phyloP scores from a whole-genome alignment of 2,329 filamentous ascomycete genomes.

The Escovopsis sp. region DNA sequence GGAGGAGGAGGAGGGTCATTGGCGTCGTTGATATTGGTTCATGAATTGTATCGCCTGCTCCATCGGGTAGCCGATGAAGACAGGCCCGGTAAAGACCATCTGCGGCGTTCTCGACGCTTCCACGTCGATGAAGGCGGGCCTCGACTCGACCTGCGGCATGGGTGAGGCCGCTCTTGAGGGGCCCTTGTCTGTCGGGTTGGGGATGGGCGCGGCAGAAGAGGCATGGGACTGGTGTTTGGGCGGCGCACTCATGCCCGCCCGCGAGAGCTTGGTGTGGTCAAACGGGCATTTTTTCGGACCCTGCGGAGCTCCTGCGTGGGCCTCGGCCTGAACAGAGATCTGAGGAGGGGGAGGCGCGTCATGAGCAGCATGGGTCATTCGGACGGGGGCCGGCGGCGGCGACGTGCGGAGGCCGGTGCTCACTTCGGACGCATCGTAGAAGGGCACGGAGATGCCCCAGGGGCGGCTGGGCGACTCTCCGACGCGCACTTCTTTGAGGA shows the following conservation, averaged over 20 bases:
- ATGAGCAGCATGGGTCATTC: constrained; percentile 28
- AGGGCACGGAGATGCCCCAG: constrained; percentile 78
- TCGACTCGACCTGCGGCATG: constrained; percentile 13
- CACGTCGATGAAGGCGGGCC: constrained; percentile 40
- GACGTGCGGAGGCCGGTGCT: constrained; percentile 32
- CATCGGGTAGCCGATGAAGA: constrained; percentile 82
- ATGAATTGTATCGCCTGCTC: constrained; percentile 69
- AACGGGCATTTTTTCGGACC: constrained; percentile 41
- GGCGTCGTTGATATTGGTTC: constrained; percentile 36
- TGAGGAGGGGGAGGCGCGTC: constrained; percentile 9
- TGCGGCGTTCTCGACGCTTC: constrained; percentile 28
- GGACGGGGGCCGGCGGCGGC: constrained; percentile 42
- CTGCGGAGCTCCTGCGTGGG: too few species aligned
- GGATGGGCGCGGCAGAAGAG: constrained; percentile 4
- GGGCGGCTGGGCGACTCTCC: constrained; percentile 87
- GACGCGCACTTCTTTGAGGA: constrained; percentile 77
- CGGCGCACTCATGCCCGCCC: constrained; percentile 13
- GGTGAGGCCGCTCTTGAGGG: constrained; percentile 12
- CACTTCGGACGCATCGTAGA: constrained; percentile 28
- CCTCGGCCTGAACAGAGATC: constrained; percentile 10
- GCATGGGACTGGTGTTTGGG: constrained; percentile 7
- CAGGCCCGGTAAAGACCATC: constrained; percentile 82
- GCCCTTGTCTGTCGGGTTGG: constrained; percentile 5
- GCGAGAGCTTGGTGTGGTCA: constrained; percentile 32
- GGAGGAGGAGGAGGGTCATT: constrained; percentile 9